These are phyloP conservation scores for Cynanchum wilfordii DNA, from an alignment of 257 asterid species.

Conservation along the genomic window DNA sequence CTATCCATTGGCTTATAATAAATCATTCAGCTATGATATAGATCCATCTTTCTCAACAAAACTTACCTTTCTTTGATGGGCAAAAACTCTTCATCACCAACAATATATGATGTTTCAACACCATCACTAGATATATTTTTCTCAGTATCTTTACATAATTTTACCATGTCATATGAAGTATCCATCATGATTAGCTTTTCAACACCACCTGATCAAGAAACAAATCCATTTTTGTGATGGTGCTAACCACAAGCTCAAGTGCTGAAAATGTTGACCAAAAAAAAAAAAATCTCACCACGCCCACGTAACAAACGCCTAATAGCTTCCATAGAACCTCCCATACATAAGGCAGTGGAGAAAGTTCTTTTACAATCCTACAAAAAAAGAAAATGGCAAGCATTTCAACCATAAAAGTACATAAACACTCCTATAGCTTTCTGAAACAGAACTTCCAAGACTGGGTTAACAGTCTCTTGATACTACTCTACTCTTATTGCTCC, in stretches of 20 bases:
- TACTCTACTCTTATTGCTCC: not conserved
- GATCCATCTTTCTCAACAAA: not conserved
- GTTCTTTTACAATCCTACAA: slow-evolving; percentile 84
- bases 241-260: not conserved
- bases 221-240: slow-evolving; percentile 8
- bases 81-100: slow-evolving; percentile 88
- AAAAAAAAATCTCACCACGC: slow-evolving; percentile 64
- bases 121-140: slow-evolving; percentile 40
- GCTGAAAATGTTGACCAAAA: too few relatives aligned
- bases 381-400: slow-evolving; percentile 3
- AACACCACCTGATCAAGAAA: slow-evolving; percentile 63
- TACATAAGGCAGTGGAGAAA: slow-evolving; percentile 72
- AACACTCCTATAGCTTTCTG: not conserved
- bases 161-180: slow-evolving; percentile 77
- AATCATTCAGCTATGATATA: not conserved
- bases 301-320: slow-evolving; percentile 66
- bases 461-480: not conserved
- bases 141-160: slow-evolving; percentile 60
- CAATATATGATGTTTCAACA: slow-evolving; percentile 68
- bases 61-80: slow-evolving; percentile 73
- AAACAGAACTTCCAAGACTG: not conserved
- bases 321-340: slow-evolving; percentile 91
- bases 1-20: not conserved
- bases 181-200: slow-evolving; percentile 88
- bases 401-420: not conserved